Evolutionary conservation across 2,329 filamentous ascomycete genomes (phyloP).

Genomic region (Pseudodiploospora longispora): DNA sequence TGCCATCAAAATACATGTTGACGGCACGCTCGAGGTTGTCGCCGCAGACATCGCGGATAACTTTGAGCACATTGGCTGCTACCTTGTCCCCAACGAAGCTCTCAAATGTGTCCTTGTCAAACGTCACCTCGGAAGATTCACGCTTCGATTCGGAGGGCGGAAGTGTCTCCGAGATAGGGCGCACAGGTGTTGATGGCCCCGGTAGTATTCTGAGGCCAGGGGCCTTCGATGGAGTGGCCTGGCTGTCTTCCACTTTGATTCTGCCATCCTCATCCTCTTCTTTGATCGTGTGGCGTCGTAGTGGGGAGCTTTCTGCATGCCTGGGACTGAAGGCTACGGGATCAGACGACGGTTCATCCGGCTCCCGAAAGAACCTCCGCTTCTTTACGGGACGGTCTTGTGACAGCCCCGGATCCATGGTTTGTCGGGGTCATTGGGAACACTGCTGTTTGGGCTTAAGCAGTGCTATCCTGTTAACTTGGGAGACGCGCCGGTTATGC

Average conservation of each 20-base stretch:
- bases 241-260: conserved; percentile 13
- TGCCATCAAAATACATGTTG: conserved; percentile 64
- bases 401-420: conserved; percentile 32
- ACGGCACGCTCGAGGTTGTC: conserved; percentile 54
- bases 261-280: neutral
- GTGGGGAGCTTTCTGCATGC: conserved; percentile 14
- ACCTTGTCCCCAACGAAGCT: conserved; percentile 52
- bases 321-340: conserved; percentile 15
- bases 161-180: neutral
- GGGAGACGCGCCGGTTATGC: conserved; percentile 30
- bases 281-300: conserved; percentile 13
- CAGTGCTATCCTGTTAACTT: neutral
- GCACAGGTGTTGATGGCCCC: neutral
- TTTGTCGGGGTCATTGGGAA: conserved; percentile 7
- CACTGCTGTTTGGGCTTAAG: neutral
- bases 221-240: conserved; percentile 8
- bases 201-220: conserved; percentile 9
- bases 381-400: conserved; percentile 39
- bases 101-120: conserved; percentile 52
- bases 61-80: conserved; percentile 35
- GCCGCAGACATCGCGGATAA: conserved; percentile 47
- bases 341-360: conserved; percentile 22
- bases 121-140: conserved; percentile 27
- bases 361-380: conserved; percentile 29
- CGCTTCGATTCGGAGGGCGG: neutral